These are phyloP conservation scores for Blastobotrys elegans DNA, from an alignment of 1,139 yeast genomes.

Conservation along the genomic window DNA sequence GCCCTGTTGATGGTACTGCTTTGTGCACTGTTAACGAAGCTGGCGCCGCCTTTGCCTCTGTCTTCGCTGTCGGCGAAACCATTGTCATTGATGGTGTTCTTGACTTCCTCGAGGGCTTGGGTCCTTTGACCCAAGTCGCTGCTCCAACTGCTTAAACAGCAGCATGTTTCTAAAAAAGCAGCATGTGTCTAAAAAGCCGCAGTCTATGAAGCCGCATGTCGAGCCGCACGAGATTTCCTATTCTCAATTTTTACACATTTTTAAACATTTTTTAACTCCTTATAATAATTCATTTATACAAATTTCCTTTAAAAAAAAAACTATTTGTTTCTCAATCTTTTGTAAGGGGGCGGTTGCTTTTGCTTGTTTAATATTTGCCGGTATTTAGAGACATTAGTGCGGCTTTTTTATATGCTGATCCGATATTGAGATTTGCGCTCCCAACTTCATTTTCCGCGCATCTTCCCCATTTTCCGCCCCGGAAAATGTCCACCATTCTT, in stretches of 20 bases:
- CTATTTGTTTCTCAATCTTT: too few relatives aligned
- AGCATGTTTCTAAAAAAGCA: neutral
- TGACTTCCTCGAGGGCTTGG: neutral
- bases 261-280: neutral
- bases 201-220: too few relatives aligned
- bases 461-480: too few relatives aligned
- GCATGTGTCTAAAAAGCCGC: neutral
- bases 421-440: too few relatives aligned
- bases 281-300: neutral
- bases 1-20: conserved; percentile 18
- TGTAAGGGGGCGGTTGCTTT: too few relatives aligned
- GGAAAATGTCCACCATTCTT: too few relatives aligned
- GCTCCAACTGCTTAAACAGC: conserved; percentile 4
- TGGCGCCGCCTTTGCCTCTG: conserved; percentile 18
- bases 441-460: too few relatives aligned
- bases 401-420: too few relatives aligned
- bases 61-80: conserved; percentile 19
- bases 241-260: neutral
- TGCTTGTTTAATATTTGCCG: too few relatives aligned
- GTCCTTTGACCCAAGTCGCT: neutral
- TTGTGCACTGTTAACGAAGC: conserved; percentile 17
- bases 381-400: too few relatives aligned
- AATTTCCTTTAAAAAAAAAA: too few relatives aligned
- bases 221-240: too few relatives aligned
- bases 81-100: conserved; percentile 14